Evolutionary conservation across 257 asterid species (phyloP), one percentile per base, ranked within the genome.

Genomic region (Solanum piurae): DNA sequence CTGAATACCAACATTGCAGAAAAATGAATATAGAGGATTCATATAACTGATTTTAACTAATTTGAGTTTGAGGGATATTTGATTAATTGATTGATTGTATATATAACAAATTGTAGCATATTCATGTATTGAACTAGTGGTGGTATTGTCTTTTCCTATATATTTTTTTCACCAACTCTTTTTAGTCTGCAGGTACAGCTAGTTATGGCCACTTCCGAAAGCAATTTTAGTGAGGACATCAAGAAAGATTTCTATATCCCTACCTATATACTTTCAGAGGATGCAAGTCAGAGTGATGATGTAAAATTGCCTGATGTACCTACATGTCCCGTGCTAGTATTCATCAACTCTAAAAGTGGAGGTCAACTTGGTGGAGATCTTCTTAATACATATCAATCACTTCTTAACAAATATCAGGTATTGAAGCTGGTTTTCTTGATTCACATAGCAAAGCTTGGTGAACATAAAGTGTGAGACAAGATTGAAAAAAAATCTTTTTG

Each of bases 281-380:
- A 90, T 68, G 44, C 90, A 9, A 84, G 83, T 77, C 69, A 10
- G 86, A 85, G 89, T 27, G 89, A 93, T 62, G 75, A 79, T 20
- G 23, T 71, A 40, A 27, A 12, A 71, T 36, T 46, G 64, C 79
- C 85, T 75, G 83, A 74, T 87, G 87, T 85, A 60, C 97, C 98
- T 7, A 92, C 91, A 58, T 95, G 95, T 89, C 99, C 98, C 5
- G 98, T 95, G 89, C 88, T 97, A 69, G 98, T 97, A 44, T 97
- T 97, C 89, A 93, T 97, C 92, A 97, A 97, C 91, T 94, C 99
- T 40, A 94, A 64, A 91, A 97, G 99, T 91, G 98, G 98, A 75
- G 98, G 99, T 87, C 99, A 97, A 91, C 95, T 97, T 33, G 98
- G 99, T 75, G 98, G 97, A 52, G 94, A 94, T 87, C 98, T 97